Percentiles rank a stretch among this genome's conserved stretches.
These are phyloP conservation scores for Diphasiastrum complanatum DNA, from an alignment of 83 land plant genomes.

Conservation along the genomic window DNA sequence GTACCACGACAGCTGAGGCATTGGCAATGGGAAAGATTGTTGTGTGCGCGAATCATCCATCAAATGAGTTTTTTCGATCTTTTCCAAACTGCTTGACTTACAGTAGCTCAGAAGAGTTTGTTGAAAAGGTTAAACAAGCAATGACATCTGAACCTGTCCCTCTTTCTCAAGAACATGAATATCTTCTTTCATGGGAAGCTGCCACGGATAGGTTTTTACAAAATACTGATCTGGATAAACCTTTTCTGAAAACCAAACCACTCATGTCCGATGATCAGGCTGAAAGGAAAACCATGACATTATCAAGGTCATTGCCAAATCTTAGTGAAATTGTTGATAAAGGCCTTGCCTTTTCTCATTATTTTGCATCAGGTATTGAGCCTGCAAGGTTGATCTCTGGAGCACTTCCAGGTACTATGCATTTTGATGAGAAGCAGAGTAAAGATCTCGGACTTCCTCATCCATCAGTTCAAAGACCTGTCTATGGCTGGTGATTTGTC, in stretches of 20 bases:
- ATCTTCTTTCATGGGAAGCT: constrained; percentile 91
- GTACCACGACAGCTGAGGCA: constrained; percentile 98
- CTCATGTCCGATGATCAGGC: neutral
- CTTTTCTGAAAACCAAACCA: constrained; percentile 22
- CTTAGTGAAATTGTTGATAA: constrained; percentile 57
- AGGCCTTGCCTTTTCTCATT: constrained; percentile 76
- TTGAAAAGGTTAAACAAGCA: constrained; percentile 80
- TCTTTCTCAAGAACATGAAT: constrained; percentile 71
- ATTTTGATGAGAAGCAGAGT: constrained; percentile 59
- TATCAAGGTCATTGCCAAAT: constrained; percentile 61
- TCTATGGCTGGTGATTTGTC: constrained; percentile 95
- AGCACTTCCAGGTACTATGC: constrained; percentile 65
- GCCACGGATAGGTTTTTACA: constrained; percentile 89
- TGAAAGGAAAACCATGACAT: constrained; percentile 27
- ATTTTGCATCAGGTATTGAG: constrained; percentile 77
- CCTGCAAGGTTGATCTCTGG: constrained; percentile 62
- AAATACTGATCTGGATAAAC: constrained; percentile 62
- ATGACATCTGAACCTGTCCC: constrained; percentile 74
- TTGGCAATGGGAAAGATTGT: constrained; percentile 99
- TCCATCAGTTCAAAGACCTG: constrained; percentile 65
- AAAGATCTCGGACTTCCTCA: constrained; percentile 67
- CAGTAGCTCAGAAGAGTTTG: constrained; percentile 85
- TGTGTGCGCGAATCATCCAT: constrained; percentile 92
- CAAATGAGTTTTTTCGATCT: constrained; percentile 90
- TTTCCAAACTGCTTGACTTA: constrained; percentile 91